These are phyloP conservation scores for Botrytis deweyae DNA, from an alignment of 2,329 filamentous ascomycete genomes.

Conservation along the genomic window DNA sequence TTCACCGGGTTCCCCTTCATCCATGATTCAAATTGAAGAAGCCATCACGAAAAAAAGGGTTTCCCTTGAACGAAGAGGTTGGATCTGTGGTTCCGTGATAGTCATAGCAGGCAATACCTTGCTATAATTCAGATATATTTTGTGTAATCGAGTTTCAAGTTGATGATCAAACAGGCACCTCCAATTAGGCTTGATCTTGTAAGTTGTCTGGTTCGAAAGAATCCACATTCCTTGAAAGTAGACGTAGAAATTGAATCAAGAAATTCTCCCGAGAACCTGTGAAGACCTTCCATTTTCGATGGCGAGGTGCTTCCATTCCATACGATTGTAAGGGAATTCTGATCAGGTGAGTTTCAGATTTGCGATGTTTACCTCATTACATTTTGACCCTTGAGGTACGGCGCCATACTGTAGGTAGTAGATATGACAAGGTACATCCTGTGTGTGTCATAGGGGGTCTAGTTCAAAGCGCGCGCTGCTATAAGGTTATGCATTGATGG, in stretches of 20 bases:
- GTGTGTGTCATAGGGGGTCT: conserved; percentile 9
- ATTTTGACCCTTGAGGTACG: not conserved
- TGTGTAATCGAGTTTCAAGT: conserved; percentile 29
- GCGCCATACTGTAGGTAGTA: not conserved
- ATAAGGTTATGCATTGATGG: conserved; percentile 19
- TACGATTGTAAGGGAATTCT: not conserved
- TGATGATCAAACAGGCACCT: conserved; percentile 36
- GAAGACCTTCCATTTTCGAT: not conserved
- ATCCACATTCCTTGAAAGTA: not conserved
- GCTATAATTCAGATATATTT: conserved; percentile 11
- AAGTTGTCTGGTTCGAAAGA: conserved; percentile 7
- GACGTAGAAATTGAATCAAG: conserved; percentile 10
- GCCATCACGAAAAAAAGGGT: not conserved
- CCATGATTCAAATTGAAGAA: not conserved
- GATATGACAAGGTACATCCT: conserved; percentile 17
- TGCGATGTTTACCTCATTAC: not conserved
- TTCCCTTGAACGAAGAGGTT: not conserved
- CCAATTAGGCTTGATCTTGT: not conserved
- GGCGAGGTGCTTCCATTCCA: not conserved
- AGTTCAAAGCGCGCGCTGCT: conserved; percentile 17
- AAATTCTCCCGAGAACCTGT: not conserved
- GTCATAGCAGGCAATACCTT: not conserved
- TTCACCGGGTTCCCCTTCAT: not conserved
- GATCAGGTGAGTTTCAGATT: not conserved
- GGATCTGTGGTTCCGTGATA: not conserved